Conservation (phyloP, 2,329 filamentous ascomycete species). For the Aspergillus cejpii region DNA sequence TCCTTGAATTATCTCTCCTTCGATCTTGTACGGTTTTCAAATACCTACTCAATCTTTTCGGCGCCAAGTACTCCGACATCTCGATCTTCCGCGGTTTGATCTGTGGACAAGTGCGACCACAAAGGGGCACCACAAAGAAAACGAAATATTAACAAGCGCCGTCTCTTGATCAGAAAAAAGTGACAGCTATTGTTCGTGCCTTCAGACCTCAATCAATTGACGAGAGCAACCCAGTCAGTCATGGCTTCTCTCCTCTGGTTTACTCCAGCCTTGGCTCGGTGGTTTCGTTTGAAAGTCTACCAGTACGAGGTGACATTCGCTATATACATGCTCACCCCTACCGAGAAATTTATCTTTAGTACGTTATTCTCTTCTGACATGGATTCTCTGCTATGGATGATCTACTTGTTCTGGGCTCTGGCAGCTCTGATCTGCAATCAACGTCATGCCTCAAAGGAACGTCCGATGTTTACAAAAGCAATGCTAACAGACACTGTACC, state of each 20-base stretch:
- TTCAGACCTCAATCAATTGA: slow-evolving; percentile 1
- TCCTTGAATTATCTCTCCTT: not conserved
- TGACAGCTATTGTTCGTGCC: not conserved
- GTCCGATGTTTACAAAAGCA: not conserved
- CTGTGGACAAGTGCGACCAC: not conserved
- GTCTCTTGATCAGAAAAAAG: not conserved
- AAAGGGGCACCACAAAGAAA: not conserved
- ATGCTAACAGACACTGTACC: slow-evolving; percentile 2
- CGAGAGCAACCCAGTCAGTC: slow-evolving; percentile 3
- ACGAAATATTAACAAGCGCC: not conserved
- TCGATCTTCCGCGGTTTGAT: not conserved
- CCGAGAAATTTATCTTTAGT: slow-evolving; percentile 98
- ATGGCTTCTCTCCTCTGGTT: slow-evolving; percentile 30
- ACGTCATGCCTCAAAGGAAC: not conserved
- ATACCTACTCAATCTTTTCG: not conserved
- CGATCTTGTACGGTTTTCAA: not conserved
- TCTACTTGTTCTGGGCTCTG: too few relatives aligned
- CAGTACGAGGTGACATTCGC: slow-evolving; percentile 97
- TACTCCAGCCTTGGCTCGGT: slow-evolving; percentile 59
- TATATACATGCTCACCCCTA: slow-evolving; percentile 93
- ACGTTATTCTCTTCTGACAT: slow-evolving; percentile 35
- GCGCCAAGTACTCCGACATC: not conserved
- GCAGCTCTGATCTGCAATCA: not conserved
- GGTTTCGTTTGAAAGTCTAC: slow-evolving; percentile 92
- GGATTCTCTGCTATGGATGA: not conserved